Evolutionary conservation across 176 grass and related monocot genomes (phyloP).

Genomic region (Zoysia pacifica): DNA sequence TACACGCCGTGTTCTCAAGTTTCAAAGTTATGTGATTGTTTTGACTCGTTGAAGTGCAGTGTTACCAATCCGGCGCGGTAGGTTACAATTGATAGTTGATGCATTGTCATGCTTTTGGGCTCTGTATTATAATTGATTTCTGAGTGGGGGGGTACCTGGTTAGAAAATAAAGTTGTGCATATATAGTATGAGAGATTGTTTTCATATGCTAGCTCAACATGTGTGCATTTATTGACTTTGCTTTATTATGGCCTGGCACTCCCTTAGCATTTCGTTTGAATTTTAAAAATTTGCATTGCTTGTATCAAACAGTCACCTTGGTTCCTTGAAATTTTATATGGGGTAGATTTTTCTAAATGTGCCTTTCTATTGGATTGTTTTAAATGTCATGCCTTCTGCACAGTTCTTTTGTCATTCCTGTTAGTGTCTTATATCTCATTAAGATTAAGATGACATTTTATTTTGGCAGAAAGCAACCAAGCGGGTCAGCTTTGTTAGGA

Average conservation of each 20-base stretch:
- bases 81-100: too few species aligned
- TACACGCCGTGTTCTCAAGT: neutral
- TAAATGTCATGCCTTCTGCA: neutral
- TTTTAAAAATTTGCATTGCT: neutral
- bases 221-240: neutral
- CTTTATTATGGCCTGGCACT: neutral
- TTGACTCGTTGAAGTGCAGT: neutral
- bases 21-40: neutral
- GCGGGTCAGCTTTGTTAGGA: constrained; percentile 51
- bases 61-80: neutral
- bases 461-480: constrained; percentile 53
- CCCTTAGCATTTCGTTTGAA: neutral
- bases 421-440: neutral
- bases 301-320: too few species aligned
- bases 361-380: neutral
- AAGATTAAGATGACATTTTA: neutral
- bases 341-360: neutral
- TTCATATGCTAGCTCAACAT: neutral
- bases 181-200: neutral
- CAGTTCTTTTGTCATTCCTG: neutral
- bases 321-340: too few species aligned
- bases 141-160: too few species aligned
- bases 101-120: too few species aligned
- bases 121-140: neutral
- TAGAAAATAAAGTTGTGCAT: neutral